Evolutionary conservation across 768 basidiomycete genomes (phyloP), one percentile per base, ranked within the genome.

Genomic region (Mycena latifolia): DNA sequence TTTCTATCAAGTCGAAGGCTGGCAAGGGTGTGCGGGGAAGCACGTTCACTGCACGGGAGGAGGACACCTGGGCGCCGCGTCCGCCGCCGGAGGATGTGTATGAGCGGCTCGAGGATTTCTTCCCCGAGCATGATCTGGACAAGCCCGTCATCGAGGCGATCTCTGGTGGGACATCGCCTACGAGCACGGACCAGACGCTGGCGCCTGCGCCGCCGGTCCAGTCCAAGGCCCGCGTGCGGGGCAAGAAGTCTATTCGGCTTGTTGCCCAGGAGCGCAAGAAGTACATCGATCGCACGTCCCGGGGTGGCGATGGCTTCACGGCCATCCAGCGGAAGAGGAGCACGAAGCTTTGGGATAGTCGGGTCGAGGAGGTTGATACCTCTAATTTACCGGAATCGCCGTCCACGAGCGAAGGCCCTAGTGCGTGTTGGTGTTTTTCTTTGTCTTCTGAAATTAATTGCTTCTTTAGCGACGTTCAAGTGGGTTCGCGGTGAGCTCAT

Each of bases 401-500:
- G 8, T 85, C 90, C 48, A 63, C 63, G 52, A 64, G 55, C 33
- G 82, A 86, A 64, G 86, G 87, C 43, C 85, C 90, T 25, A 91
- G 93, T 95, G 77, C 74, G 92, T 85, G 53, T 61, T 71, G 60
- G 58, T 56, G 52, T 54, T 60, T 59, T 31, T 53, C 22, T 51
- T 41, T 46, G 12, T 58, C 24, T n/a, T 29, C 45, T 20, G 43
- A 25, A 18, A 29, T 37, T 59, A 22, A 63, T 27, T 46, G 62
- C 66, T 47, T 27, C 67, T 73, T 18, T 73, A 92, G 94, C 89
- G 27, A 96, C 96, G 46, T 96, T 98, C 84, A 97, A 96, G 76
- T 99, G 98, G 98, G 94, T 98, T 41, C 92, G 97, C 72, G 98
- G 98, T 56, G 96, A 98, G 78, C 85, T 99, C 39, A 98, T 99